Conservation (phyloP, 305 asterid species). For the Plantago rigida region DNA sequence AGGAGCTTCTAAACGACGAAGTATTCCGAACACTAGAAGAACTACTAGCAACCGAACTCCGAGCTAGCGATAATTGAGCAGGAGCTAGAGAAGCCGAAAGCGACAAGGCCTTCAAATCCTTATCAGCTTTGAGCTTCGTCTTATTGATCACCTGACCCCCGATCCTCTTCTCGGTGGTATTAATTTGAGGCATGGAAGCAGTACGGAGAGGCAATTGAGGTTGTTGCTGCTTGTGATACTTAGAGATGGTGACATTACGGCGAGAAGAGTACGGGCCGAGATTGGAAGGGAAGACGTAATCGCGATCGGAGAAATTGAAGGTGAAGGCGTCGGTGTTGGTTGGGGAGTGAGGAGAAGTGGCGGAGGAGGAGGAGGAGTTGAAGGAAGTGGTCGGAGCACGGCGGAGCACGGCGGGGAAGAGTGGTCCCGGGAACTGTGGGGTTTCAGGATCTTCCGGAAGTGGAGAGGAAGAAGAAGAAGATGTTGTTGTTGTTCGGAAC, state of each 20-base stretch:
- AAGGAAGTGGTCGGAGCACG: conserved; percentile 35
- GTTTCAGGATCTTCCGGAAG: conserved; percentile 30
- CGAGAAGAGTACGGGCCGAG: conserved; percentile 81
- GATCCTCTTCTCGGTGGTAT: conserved; percentile 25
- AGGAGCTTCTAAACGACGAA: conserved; percentile 29
- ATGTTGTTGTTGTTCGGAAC: conserved; percentile 33
- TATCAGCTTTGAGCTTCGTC: conserved; percentile 51
- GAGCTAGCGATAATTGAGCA: conserved; percentile 28
- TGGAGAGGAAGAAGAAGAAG: conserved; percentile 15
- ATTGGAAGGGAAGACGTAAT: conserved; percentile 80
- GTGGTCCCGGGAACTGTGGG: conserved; percentile 47
- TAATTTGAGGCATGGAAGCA: conserved; percentile 45
- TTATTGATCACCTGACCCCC: conserved; percentile 30
- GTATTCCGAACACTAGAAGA: conserved; percentile 29
- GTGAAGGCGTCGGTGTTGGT: conserved; percentile 32
- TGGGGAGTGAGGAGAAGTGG: conserved; percentile 23
- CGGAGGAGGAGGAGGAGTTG: conserved; percentile 4
- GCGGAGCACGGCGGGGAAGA: conserved; percentile 58
- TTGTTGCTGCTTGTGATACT: conserved; percentile 34
- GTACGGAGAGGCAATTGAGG: conserved; percentile 35
- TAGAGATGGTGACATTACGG: conserved; percentile 44
- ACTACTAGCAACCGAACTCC: conserved; percentile 24
- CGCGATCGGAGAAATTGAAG: conserved; percentile 70
- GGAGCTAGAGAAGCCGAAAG: conserved; percentile 41
- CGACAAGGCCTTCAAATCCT: conserved; percentile 50